These are phyloP conservation scores for Filosporella fistucella DNA, from an alignment of 495 filamentous ascomycete genomes.

Conservation along the genomic window DNA sequence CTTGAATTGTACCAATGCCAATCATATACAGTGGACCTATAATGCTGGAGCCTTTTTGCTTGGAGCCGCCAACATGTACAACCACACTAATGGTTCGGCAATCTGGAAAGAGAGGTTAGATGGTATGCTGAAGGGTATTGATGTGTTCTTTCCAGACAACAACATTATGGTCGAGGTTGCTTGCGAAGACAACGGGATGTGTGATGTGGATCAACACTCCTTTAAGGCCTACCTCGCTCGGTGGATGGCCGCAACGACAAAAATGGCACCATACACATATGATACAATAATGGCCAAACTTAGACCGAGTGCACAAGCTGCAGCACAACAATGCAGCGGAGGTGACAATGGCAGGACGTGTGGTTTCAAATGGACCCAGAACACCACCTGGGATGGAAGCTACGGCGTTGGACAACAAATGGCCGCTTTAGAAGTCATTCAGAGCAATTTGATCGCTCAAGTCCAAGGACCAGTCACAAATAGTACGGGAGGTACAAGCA, in stretches of 20 bases:
- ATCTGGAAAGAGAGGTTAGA: conserved; percentile 50
- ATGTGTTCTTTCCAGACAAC: conserved; percentile 47
- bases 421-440: conserved; percentile 62
- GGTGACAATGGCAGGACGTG: conserved; percentile 59
- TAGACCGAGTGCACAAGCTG: conserved; percentile 56
- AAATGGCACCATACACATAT: conserved; percentile 64
- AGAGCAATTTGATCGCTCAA: conserved; percentile 50
- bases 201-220: conserved; percentile 68
- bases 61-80: conserved; percentile 67
- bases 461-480: conserved; percentile 53
- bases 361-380: conserved; percentile 59
- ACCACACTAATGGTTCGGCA: conserved; percentile 45
- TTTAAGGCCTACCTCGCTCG: conserved; percentile 78
- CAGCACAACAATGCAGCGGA: conserved; percentile 62
- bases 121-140: conserved; percentile 48
- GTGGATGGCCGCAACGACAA: conserved; percentile 69
- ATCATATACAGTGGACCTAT: conserved; percentile 59
- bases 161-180: conserved; percentile 61
- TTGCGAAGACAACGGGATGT: conserved; percentile 53
- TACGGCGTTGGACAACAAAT: conserved; percentile 67
- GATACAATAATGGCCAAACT: conserved; percentile 58
- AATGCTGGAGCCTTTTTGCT: conserved; percentile 64
- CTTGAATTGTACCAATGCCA: conserved; percentile 45
- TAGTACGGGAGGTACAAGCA: conserved; percentile 66
- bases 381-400: conserved; percentile 50